These are phyloP conservation scores for Talaromyces proteolyticus DNA, from an alignment of 495 filamentous ascomycete genomes.

Conservation along the genomic window DNA sequence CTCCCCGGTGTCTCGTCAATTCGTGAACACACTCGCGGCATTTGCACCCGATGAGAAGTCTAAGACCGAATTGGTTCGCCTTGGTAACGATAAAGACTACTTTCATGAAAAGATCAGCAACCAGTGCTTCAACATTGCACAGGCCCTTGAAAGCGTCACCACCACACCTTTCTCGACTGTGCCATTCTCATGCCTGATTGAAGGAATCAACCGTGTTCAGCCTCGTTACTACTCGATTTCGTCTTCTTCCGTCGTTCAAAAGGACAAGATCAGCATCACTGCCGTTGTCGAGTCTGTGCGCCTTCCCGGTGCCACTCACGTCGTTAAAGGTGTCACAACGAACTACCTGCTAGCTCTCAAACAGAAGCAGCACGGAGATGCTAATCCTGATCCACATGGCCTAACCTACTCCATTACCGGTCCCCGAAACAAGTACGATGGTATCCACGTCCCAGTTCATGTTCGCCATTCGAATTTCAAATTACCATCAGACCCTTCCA, in stretches of 20 bases:
- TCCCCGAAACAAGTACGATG: constrained; percentile 94
- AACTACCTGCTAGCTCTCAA: constrained; percentile 97
- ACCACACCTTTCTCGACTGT: constrained; percentile 72
- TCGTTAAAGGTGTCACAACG: constrained; percentile 91
- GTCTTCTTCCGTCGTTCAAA: constrained; percentile 89
- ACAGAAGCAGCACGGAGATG: constrained; percentile 92
- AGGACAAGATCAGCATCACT: constrained; percentile 89
- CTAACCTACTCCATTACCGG: constrained; percentile 84
- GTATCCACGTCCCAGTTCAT: constrained; percentile 92
- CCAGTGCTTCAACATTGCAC: constrained; percentile 84
- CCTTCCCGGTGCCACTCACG: constrained; percentile 69
- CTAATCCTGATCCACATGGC: constrained; percentile 78
- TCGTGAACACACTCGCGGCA: constrained; percentile 76
- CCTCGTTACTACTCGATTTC: constrained; percentile 99
- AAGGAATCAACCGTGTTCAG: constrained; percentile 90
- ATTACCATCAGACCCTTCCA: constrained; percentile 88
- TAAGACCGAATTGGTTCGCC: constrained; percentile 81
- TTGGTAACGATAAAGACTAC: constrained; percentile 92
- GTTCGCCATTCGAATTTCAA: constrained; percentile 99
- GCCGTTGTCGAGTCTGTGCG: constrained; percentile 84
- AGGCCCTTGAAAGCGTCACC: constrained; percentile 72
- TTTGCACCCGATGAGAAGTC: constrained; percentile 82
- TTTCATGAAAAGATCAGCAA: constrained; percentile 84
- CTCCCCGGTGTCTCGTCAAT: constrained; percentile 93
- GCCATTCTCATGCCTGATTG: constrained; percentile 92